Evolutionary conservation across 2,329 filamentous ascomycete genomes (phyloP), one percentile per base, ranked within the genome.

Genomic region (Lecanicillium sp.): DNA sequence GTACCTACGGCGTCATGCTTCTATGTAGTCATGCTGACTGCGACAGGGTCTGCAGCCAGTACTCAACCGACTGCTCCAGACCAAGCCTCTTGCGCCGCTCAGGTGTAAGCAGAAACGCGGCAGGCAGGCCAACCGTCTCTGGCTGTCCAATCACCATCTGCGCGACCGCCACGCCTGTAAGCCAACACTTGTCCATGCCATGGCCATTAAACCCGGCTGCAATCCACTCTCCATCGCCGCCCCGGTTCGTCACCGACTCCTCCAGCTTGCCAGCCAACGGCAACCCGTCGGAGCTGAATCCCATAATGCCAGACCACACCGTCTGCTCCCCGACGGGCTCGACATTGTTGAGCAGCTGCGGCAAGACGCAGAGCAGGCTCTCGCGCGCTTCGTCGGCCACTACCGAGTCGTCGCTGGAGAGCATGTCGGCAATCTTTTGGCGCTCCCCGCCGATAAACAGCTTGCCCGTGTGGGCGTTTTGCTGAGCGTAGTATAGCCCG

Each of bases 361-460:
- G n/a, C n/a, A n/a, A n/a, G n/a, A n/a, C n/a, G n/a, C n/a, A n/a
- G n/a, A n/a, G n/a, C n/a, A n/a, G n/a, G n/a, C n/a, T n/a, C n/a
- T n/a, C n/a, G n/a, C n/a, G n/a, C n/a, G n/a, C n/a, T n/a, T n/a
- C n/a, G n/a, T n/a, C 46, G 4, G 66, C 62, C 2, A 65, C 46
- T 7, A 51, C 49, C 2, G 56, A 56, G 47, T 77, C 72, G 10
- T 68, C 62, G 2, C 61, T 57, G 3, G 65, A 50, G 0, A 70
- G 66, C 0, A 74, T 37, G 32, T 67, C 60, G 14, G 59, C 36
- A 9, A 50, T 15, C 12, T 40, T 17, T 22, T 57, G 53, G 38
- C 69, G 66, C 0, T 71, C 73, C 1, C 72, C 72, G 1, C 72
- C 72, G 8, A 71, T 54, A 63, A 77, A 69, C 39, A 77, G 57